phyloP scores from a whole-genome alignment of 139 green algal genomes.

The Chlorella sorokiniana region DNA sequence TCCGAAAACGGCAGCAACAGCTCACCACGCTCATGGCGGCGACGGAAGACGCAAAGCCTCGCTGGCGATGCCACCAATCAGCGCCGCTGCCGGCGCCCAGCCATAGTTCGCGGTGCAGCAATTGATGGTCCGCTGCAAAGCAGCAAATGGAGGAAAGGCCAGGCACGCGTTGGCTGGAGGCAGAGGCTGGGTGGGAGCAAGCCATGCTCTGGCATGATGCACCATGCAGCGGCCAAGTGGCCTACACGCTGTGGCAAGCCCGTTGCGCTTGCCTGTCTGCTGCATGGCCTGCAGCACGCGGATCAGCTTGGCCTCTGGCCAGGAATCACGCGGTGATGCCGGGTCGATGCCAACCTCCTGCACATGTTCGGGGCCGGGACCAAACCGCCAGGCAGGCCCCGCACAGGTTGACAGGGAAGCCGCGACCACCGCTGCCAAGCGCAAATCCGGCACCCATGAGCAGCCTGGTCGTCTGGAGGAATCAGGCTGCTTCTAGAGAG shows the following conservation, averaged over 20 bases:
- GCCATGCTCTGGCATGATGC: too few relatives aligned
- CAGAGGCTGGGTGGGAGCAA: neutral
- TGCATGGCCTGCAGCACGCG: slow-evolving; percentile 42
- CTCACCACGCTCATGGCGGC: slow-evolving; percentile 74
- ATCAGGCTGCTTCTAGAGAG: neutral
- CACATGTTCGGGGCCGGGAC: neutral
- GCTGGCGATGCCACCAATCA: slow-evolving; percentile 58
- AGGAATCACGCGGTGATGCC: slow-evolving; percentile 36
- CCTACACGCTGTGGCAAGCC: too few relatives aligned
- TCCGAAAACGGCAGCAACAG: neutral
- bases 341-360: slow-evolving; percentile 34
- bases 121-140: neutral
- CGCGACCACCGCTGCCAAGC: neutral
- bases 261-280: slow-evolving; percentile 7
- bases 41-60: slow-evolving; percentile 55
- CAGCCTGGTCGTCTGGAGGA: neutral
- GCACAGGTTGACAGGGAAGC: neutral
- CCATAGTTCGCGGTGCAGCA: slow-evolving; percentile 64
- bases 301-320: slow-evolving; percentile 48
- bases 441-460: too few relatives aligned
- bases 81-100: slow-evolving; percentile 34
- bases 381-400: neutral
- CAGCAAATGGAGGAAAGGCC: neutral
- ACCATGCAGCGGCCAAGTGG: neutral
- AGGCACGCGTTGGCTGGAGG: too few relatives aligned